Conservation (phyloP, 306 rosid genomes). For the Dalbergia oliveri region DNA sequence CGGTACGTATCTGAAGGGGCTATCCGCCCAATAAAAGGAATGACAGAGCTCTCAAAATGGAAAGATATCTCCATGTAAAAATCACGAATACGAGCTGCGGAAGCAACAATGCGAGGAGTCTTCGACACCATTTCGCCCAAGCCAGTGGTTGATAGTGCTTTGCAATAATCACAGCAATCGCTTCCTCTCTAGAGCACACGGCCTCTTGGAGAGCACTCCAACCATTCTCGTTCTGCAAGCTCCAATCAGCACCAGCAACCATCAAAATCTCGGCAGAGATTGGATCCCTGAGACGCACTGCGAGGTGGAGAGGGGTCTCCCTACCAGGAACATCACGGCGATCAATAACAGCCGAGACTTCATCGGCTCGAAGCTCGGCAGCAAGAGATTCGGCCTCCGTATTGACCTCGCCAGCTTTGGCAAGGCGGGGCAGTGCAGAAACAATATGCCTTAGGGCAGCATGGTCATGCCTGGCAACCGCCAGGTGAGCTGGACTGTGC, state of each 20-base stretch:
- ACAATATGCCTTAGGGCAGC: slow-evolving; percentile 75
- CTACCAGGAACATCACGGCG: slow-evolving; percentile 93
- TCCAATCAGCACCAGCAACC: slow-evolving; percentile 99
- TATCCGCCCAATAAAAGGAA: slow-evolving; percentile 93
- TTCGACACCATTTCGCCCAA: slow-evolving; percentile 99
- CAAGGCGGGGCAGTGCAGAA: slow-evolving; percentile 69
- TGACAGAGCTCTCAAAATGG: slow-evolving; percentile 98
- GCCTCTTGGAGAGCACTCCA: slow-evolving; percentile 99
- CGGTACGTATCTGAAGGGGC: slow-evolving; percentile 99
- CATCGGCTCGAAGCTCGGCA: slow-evolving; percentile 84
- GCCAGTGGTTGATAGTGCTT: slow-evolving; percentile 94
- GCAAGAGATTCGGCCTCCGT: slow-evolving; percentile 80
- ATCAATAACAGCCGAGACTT: slow-evolving; percentile 76
- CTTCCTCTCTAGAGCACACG: slow-evolving; percentile 89
- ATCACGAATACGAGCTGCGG: slow-evolving; percentile 87
- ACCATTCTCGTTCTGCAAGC: slow-evolving; percentile 92
- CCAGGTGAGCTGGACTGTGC: slow-evolving; percentile 91
- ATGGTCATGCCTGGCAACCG: slow-evolving; percentile 77
- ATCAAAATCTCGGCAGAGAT: slow-evolving; percentile 88
- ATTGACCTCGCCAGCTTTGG: slow-evolving; percentile 79
- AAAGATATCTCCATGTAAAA: slow-evolving; percentile 97
- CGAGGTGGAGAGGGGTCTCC: slow-evolving; percentile 97
- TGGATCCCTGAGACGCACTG: slow-evolving; percentile 87
- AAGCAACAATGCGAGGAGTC: slow-evolving; percentile 89
- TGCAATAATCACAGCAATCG: slow-evolving; percentile 86